Base-by-base conservation (phyloP, 495 filamentous ascomycete genomes). In the Tuber aestivum region DNA sequence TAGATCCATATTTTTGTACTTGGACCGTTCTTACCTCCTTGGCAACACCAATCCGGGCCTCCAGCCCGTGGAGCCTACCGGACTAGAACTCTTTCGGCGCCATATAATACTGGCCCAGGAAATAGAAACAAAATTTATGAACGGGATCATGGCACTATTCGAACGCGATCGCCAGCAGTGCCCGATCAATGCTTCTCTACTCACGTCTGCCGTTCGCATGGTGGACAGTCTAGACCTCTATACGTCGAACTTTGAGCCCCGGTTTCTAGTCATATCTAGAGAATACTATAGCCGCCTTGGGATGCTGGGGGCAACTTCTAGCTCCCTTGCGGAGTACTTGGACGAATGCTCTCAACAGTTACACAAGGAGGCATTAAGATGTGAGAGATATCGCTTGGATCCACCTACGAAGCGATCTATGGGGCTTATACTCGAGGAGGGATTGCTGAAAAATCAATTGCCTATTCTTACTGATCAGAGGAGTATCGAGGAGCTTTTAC, bases 1-100 rank as follows among this genome's bases (percentile, higher is more conserved):
- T 72, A 88, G 93, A 74, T 93, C 90, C 76, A 91, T 97, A 42
- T 98, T 97, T 85, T 94, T 92, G 81, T 97, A 94, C 78, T 87
- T 99, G 73, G 95, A 99, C 81, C 90, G 95, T 75, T 92, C 93
- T 7, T 97, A 92, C 82, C 88, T 99, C 35, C 85, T 97, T 1
- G 89, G 90, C 56, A 65, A 65, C 32, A 6, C 56, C 44, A 88
- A 88, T 90, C 78, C 85, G 89, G 83, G 85, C 85, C 32, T 87
- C 89, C 71, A 78, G 78, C 78, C 87, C 80, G 86, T 96, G 85
- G 85, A 87, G 82, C 84, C 88, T 82, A 87, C 90, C 86, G 84
- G 89, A 79, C 74, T 92, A 84, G 83, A 85, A 74, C 84, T 87
- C 73, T 91, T 91, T 82, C 87, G 88, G 42, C 84, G 83, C 18